Evolutionary conservation across 129 eudicot species (phyloP).

Genomic region (Flaveria robusta): DNA sequence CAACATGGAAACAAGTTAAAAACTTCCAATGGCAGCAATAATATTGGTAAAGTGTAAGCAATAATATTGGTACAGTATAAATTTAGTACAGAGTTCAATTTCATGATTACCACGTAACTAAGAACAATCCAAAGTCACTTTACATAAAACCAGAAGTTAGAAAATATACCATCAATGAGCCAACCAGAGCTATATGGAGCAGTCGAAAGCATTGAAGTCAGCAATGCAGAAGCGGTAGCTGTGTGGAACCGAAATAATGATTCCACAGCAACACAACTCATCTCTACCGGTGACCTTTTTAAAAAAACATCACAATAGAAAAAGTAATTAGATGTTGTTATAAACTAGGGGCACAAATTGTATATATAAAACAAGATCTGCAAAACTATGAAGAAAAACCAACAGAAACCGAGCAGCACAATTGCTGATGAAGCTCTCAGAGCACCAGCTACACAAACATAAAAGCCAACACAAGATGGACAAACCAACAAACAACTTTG

Average conservation of each 20-base stretch:
- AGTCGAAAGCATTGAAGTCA: slow-evolving; percentile 77
- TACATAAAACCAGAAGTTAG: not conserved
- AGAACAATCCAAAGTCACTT: not conserved
- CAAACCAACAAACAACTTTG: not conserved
- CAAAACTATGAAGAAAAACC: not conserved
- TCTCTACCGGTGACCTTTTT: slow-evolving; percentile 72
- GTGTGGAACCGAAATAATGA: slow-evolving; percentile 75
- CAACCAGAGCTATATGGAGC: slow-evolving; percentile 62
- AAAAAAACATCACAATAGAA: not conserved
- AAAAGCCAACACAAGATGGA: not conserved
- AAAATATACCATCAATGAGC: slow-evolving; percentile 66
- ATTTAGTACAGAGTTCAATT: not conserved
- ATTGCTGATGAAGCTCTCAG: not conserved
- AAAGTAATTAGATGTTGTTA: not conserved
- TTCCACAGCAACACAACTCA: slow-evolving; percentile 50
- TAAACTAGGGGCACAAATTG: not conserved
- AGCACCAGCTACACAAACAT: not conserved
- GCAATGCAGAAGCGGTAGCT: slow-evolving; percentile 85
- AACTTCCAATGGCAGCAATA: not conserved
- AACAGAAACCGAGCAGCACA: slow-evolving; percentile 3
- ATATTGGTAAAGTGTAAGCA: not conserved
- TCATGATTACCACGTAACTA: not conserved
- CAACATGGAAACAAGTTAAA: not conserved
- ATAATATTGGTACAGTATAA: not conserved
- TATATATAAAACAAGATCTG: not conserved